Evolutionary conservation across 495 filamentous ascomycete genomes (phyloP), one percentile per base, ranked within the genome.

Genomic region (Penicillium waksmanii): DNA sequence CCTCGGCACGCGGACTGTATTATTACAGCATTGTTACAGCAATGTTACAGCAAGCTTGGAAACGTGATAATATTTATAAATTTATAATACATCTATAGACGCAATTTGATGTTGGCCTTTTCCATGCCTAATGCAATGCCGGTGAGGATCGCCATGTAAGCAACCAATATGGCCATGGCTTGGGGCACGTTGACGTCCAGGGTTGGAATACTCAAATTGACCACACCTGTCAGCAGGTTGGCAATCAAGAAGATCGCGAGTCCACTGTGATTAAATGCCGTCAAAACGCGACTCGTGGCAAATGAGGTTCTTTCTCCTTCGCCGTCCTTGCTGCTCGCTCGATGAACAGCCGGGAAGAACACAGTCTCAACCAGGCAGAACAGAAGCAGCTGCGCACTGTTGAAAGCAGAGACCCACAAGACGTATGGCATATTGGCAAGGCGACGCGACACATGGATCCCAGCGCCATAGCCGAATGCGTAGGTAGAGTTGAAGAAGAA

Each of bases 371-470:
- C 81, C 34, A 85, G 65, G 67, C 87, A 91, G 70, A 93, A 97
- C 5, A 87, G 76, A 4, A 89, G 78, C 17, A 99, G 73, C 69
- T 97, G 91, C 7, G 75, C 78, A 54, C 83, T 88, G 71, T 98
- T 99, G 80, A 93, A 98, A 6, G 92, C 87, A 12, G 85, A 78
- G 15, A 96, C 88, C 94, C 94, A 99, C 50, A 97, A 77, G 34
- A 97, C 77, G 67, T 99, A 99, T 0, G 95, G 93, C 53, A 97
- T 84, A 67, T 98, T 98, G 9, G 95, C 95, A 17, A 99, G 75
- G 11, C 95, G 86, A 31, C 95, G 87, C 5, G 95, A 98, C 6
- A 97, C 91, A 3, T 77, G 77, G 19, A 96, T 78, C 25, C 71
- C 72, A 38, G 78, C 76, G 6, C 84, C 85, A 19, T 88, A 78